Evolutionary conservation across 2,329 filamentous ascomycete genomes (phyloP).

Genomic region (Escovopsis sp.): DNA sequence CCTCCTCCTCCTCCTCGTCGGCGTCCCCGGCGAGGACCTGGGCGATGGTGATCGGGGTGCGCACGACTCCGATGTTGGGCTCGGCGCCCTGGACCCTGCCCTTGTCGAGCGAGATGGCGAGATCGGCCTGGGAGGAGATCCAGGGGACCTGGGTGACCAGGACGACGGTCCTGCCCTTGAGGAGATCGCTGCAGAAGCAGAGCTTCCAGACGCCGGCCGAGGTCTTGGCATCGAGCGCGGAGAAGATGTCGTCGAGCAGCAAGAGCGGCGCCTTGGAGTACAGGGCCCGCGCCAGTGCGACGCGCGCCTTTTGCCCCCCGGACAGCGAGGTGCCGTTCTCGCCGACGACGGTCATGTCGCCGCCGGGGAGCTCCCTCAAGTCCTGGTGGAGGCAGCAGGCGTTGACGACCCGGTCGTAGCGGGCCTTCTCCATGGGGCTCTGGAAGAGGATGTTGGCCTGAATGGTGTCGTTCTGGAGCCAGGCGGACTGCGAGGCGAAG

Average conservation of each 20-base stretch:
- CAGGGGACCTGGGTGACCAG: slow-evolving; percentile 42
- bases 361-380: slow-evolving; percentile 32
- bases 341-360: slow-evolving; percentile 37
- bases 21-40: slow-evolving; percentile 22
- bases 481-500: slow-evolving; percentile 42
- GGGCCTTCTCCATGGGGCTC: slow-evolving; percentile 31
- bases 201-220: slow-evolving; percentile 39
- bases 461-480: slow-evolving; percentile 43
- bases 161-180: slow-evolving; percentile 38
- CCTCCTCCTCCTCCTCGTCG: slow-evolving; percentile 18
- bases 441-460: slow-evolving; percentile 41
- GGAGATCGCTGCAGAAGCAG: slow-evolving; percentile 41
- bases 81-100: slow-evolving; percentile 27
- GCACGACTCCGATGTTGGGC: slow-evolving; percentile 29
- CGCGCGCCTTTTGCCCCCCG: slow-evolving; percentile 41
- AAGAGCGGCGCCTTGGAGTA: slow-evolving; percentile 42
- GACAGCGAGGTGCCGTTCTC: slow-evolving; percentile 41
- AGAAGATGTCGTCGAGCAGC: slow-evolving; percentile 45
- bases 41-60: slow-evolving; percentile 29
- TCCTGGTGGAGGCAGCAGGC: slow-evolving; percentile 40
- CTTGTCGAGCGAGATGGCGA: slow-evolving; percentile 30
- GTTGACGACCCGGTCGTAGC: slow-evolving; percentile 40
- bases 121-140: slow-evolving; percentile 36
- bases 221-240: slow-evolving; percentile 44
- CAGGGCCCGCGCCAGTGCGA: slow-evolving; percentile 40